Percentiles rank a stretch among this genome's conserved stretches.
Evolutionary conservation across 768 basidiomycete genomes (phyloP).

Genomic region (Leucocoprinus leucothites): DNA sequence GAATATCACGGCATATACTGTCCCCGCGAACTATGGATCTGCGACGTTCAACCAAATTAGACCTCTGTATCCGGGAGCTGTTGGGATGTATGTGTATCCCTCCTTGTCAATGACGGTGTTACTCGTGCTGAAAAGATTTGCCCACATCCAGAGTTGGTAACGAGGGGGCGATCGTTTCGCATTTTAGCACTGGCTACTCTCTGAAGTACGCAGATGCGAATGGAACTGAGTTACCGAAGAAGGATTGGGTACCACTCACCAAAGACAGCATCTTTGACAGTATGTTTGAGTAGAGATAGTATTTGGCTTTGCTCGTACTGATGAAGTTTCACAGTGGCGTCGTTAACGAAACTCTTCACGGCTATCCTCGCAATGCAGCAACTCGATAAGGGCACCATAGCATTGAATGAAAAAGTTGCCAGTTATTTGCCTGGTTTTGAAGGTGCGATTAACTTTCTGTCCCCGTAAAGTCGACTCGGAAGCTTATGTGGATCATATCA

Average conservation of each 20-base stretch:
- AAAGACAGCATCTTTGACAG: constrained; percentile 25
- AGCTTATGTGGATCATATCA: background rate
- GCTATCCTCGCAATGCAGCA: constrained; percentile 24
- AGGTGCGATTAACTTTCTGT: constrained; percentile 10
- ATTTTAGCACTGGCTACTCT: constrained; percentile 23
- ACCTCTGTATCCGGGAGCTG: constrained; percentile 24
- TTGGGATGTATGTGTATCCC: constrained; percentile 20
- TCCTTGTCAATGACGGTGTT: background rate
- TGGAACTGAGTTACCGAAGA: constrained; percentile 18
- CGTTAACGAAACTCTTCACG: constrained; percentile 27
- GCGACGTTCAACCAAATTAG: constrained; percentile 19
- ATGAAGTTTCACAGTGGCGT: constrained; percentile 20
- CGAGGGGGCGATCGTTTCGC: constrained; percentile 21
- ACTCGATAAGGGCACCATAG: constrained; percentile 20
- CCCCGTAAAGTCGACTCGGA: background rate
- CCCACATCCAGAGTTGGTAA: constrained; percentile 19
- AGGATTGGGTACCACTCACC: constrained; percentile 15
- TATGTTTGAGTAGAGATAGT: constrained; percentile 10
- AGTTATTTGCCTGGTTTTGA: constrained; percentile 24
- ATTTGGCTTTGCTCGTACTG: background rate
- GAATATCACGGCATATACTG: constrained; percentile 21
- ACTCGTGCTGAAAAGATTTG: background rate
- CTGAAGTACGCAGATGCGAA: constrained; percentile 21
- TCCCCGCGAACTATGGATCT: constrained; percentile 21
- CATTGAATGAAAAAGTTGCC: constrained; percentile 19